Conservation (phyloP, 192 early-diverging fungal species). For the Coemansia sp. region DNA sequence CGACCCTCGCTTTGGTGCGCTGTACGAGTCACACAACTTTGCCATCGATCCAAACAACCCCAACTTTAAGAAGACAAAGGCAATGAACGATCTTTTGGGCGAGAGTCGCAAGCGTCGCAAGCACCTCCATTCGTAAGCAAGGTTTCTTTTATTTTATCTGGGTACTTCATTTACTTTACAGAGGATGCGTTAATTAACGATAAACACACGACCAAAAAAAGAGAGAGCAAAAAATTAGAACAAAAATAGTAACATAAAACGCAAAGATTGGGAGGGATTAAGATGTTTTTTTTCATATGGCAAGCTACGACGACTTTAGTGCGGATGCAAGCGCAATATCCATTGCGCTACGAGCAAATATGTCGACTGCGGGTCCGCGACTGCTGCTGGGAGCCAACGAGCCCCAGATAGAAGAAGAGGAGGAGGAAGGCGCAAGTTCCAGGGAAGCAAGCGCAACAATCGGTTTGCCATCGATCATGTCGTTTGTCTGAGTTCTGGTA, state of each 20-base stretch:
- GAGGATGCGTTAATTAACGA: constrained; percentile 1
- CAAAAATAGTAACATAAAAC: neutral
- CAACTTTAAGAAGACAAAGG: constrained; percentile 63
- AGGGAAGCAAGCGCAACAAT: constrained; percentile 14
- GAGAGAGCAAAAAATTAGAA: neutral
- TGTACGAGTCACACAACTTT: constrained; percentile 83
- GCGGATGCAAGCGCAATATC: constrained; percentile 2
- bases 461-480: neutral
- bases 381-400: neutral
- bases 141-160: neutral
- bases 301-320: neutral
- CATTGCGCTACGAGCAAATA: neutral
- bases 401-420: constrained; percentile 43
- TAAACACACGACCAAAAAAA: neutral
- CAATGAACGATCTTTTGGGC: constrained; percentile 42
- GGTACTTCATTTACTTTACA: neutral
- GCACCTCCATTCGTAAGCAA: constrained; percentile 4
- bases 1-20: constrained; percentile 82
- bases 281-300: neutral
- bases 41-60: constrained; percentile 96
- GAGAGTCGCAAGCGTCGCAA: constrained; percentile 54
- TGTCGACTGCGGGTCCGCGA: neutral
- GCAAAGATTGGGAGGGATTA: neutral
- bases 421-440: constrained; percentile 19
- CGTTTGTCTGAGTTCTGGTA: neutral